These are phyloP conservation scores for Crithidia brevicula DNA, from an alignment of 208 protist genomes.

Conservation along the genomic window DNA sequence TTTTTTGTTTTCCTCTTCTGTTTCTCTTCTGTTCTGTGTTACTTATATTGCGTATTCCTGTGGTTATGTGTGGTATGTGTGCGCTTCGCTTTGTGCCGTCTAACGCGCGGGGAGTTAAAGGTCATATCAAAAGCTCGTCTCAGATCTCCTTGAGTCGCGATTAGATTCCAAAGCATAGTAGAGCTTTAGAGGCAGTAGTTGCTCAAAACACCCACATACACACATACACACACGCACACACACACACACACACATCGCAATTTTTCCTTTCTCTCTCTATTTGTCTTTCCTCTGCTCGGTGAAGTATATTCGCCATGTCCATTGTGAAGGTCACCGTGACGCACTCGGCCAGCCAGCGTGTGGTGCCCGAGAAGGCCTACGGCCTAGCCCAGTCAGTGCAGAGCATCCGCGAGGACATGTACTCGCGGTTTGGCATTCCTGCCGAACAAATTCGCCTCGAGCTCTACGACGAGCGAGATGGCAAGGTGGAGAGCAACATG, in stretches of 20 bases:
- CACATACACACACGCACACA: neutral
- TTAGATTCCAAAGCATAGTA: no score
- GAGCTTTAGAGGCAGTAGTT: no score
- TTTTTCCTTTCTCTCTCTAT: constrained; percentile 24
- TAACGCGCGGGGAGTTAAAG: no score
- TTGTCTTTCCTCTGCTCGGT: no score
- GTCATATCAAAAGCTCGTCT: no score
- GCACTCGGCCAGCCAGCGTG: constrained; percentile 74
- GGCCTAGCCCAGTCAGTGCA: constrained; percentile 72
- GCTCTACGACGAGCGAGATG: constrained; percentile 77
- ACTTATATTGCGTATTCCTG: no score
- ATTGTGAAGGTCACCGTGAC: constrained; percentile 83
- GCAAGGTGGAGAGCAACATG: constrained; percentile 66
- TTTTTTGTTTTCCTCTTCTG: no score
- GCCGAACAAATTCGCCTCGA: constrained; percentile 73
- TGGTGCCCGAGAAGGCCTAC: constrained; percentile 91
- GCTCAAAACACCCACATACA: neutral
- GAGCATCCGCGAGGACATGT: constrained; percentile 82
- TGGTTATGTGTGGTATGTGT: no score
- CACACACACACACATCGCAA: constrained; percentile 12
- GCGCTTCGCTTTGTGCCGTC: no score
- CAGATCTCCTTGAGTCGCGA: no score
- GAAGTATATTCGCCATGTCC: constrained; percentile 49
- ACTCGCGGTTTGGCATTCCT: constrained; percentile 82
- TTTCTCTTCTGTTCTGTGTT: no score